Evolutionary conservation across 176 grass and related monocot species (phyloP).

Genomic region (Tuctoria greenei): DNA sequence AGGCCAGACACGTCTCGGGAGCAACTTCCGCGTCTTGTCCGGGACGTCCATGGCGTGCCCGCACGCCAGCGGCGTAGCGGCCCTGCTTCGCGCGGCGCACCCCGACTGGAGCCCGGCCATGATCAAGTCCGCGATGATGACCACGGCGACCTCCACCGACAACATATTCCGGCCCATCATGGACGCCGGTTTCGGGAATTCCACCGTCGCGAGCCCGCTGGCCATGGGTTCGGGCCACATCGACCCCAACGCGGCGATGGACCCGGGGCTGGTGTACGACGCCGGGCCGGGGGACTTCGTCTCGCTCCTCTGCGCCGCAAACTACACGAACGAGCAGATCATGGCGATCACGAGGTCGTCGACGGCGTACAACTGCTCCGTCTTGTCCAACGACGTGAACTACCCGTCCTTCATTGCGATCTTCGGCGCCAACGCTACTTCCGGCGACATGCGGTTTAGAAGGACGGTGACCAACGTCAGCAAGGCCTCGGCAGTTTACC

Average conservation of each 20-base stretch:
- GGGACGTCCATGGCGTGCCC: slow-evolving; percentile 82
- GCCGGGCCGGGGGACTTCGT: slow-evolving; percentile 56
- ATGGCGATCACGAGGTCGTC: slow-evolving; percentile 57
- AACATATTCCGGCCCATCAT: slow-evolving; percentile 48
- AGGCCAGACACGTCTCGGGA: slow-evolving; percentile 19
- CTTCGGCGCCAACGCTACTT: slow-evolving; percentile 17
- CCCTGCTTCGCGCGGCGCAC: slow-evolving; percentile 48
- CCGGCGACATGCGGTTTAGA: slow-evolving; percentile 30
- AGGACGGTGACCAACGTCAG: slow-evolving; percentile 49
- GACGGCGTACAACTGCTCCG: slow-evolving; percentile 42
- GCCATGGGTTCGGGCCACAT: slow-evolving; percentile 71
- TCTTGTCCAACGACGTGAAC: slow-evolving; percentile 49
- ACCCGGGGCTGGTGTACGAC: slow-evolving; percentile 75
- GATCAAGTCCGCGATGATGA: slow-evolving; percentile 84
- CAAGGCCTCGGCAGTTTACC: slow-evolving; percentile 1
- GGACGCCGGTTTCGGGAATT: slow-evolving; percentile 22
- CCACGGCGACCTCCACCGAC: slow-evolving; percentile 50
- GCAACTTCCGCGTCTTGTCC: slow-evolving; percentile 38
- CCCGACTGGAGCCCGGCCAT: slow-evolving; percentile 65
- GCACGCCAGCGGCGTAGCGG: slow-evolving; percentile 60
- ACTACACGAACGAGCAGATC: slow-evolving; percentile 65
- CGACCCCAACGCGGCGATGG: slow-evolving; percentile 62
- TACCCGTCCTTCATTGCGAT: slow-evolving; percentile 51
- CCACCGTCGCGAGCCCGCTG: slow-evolving; percentile 40
- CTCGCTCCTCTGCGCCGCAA: slow-evolving; percentile 61